Base-by-base conservation (phyloP, 495 filamentous ascomycete species). In the Neurospora sp. region DNA sequence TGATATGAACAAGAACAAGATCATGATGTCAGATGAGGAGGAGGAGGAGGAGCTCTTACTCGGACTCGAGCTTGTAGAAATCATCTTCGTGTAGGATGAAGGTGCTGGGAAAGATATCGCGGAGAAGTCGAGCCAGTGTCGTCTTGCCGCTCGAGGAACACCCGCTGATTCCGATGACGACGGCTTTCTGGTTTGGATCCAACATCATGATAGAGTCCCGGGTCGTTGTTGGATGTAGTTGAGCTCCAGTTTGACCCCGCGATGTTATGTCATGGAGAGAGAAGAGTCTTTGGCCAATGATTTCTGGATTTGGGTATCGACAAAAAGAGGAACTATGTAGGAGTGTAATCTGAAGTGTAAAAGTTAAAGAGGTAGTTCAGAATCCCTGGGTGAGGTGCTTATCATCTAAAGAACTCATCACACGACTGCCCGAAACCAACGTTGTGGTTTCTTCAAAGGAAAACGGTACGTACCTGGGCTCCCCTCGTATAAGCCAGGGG, bases 11-110 rank as follows among this genome's bases (percentile, higher is more conserved):
- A n/a, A 10, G 18, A 20, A 10, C 14, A 18, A 10, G 16, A n/a
- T 9, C 27, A 27, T 3, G 0, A 20, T 14, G 9, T 16, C 40
- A 44, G 14, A 68, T 14, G n/a, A 38, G 22, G 12, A 35, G 38
- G 68, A 75, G 38, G 68, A 75, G 70, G 75, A 38, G 10, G 20
- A 14, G 77, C 84, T 76, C 75, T 35, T 35, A 91, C 88, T 91
- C 83, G n/a, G 86, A 79, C 77, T 98, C 94, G 2, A 92, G 78
- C 44, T 87, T 87, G 80, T 94, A 98, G 79, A 97, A 98, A 80
- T 98, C 95, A 82, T 98, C 95, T 79, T 96, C 89, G 79, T 97
- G 94, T 48, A 98, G 85, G 74, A 97, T 91, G 75, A 93, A 94
- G 3, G 89, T 88, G 69, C 84, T 81, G 9, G 88, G 87, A 74